Percentiles rank a stretch among this genome's conserved stretches.
phyloP scores from a whole-genome alignment of 192 early-diverging fungal genomes.

The Coemansia umbellata region DNA sequence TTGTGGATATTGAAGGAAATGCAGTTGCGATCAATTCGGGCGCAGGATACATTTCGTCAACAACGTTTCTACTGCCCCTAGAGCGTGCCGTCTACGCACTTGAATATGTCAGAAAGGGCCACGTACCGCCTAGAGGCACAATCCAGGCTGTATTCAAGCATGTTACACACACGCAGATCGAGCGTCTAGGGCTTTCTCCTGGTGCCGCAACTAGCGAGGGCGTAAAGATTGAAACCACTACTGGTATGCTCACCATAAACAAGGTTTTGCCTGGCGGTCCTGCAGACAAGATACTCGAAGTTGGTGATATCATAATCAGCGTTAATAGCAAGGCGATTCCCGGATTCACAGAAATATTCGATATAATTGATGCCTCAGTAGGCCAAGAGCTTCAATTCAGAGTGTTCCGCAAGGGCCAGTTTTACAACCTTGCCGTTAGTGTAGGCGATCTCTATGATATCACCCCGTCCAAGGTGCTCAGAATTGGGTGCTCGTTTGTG shows the following conservation, averaged over 20 bases:
- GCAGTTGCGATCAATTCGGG: conserved; percentile 65
- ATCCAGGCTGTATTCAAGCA: conserved; percentile 67
- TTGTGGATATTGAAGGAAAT: conserved; percentile 69
- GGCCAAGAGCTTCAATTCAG: conserved; percentile 49
- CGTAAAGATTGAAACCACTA: conserved; percentile 55
- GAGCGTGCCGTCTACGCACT: conserved; percentile 65
- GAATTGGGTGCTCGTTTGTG: conserved; percentile 72
- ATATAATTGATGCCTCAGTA: conserved; percentile 59
- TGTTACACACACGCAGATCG: conserved; percentile 57
- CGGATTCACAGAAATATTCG: conserved; percentile 60
- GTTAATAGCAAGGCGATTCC: conserved; percentile 56
- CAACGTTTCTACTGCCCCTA: conserved; percentile 65
- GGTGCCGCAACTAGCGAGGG: conserved; percentile 50
- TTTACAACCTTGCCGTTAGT: conserved; percentile 36
- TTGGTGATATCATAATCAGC: conserved; percentile 68
- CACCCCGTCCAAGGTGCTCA: conserved; percentile 77
- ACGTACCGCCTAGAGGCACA: conserved; percentile 66
- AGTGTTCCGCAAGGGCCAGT: conserved; percentile 54
- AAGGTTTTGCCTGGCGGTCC: conserved; percentile 66
- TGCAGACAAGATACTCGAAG: conserved; percentile 56
- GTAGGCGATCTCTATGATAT: conserved; percentile 69
- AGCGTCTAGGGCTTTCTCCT: conserved; percentile 4
- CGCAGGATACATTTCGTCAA: conserved; percentile 51
- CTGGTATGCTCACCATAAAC: conserved; percentile 63
- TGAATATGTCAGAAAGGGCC: conserved; percentile 51